Evolutionary conservation across 306 rosid genomes (phyloP), one percentile per base, ranked within the genome.

Genomic region (Vigna radiata): DNA sequence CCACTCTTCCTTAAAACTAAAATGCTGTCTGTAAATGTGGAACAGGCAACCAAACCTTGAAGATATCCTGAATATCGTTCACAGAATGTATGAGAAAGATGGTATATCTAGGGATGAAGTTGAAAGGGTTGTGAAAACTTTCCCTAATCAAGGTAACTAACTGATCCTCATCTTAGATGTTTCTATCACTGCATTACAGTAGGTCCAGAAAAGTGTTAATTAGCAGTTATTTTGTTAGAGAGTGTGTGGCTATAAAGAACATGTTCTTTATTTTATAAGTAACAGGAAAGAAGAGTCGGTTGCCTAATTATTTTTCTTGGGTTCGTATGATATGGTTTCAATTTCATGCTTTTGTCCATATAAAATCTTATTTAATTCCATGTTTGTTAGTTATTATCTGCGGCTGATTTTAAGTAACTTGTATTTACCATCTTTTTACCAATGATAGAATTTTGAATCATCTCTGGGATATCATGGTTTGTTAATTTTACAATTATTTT

Each of bases 21-120:
- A 74, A 74, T 72, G 56, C 39, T 68, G 52, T 77, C 72, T 55
- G 36, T 88, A 47, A 81, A 83, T 85, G 80, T 87, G 79, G 65
- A 84, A 80, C 92, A 94, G 98, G 97, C 98, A 94, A 82, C 98
- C 97, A 65, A 89, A 88, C 68, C 88, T 16, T 2, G 97, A 92
- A 78, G 98, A 94, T 82, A 94, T 92, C 65, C 87, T 92, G 88
- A 94, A 90, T 81, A 90, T 94, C 65, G 93, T 94, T 70, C 85
- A 84, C 69, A 81, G 89, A 88, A 92, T 94, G 93, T 92, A 94
- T 60, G 91, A 87, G 85, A 92, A 88, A 85, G 98, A 94, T 85
- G 97, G 90, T 73, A 89, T 94, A 74, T 88, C 96, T 49, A 90
- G 73, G 82, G 89, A 85, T 74, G 95, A 92, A 70, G 97, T 95